Conservation (phyloP, 345 rosid genomes). For the Gossypium rotundifolium region DNA sequence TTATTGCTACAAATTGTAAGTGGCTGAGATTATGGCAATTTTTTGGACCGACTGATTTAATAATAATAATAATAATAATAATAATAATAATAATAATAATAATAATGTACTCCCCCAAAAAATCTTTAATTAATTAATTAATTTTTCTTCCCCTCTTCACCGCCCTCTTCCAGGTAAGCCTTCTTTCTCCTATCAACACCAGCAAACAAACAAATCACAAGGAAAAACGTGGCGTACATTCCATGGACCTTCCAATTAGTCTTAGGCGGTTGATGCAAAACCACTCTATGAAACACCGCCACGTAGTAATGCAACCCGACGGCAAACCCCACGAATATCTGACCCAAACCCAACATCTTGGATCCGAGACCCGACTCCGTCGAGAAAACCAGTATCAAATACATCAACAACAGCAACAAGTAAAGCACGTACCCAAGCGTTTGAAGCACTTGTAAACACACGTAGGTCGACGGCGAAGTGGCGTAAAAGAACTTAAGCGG, state of each 20-base stretch:
- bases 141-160: conserved; percentile 88
- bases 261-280: conserved; percentile 74
- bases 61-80: too few species aligned
- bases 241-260: conserved; percentile 92
- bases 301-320: conserved; percentile 88
- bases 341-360: conserved; percentile 61
- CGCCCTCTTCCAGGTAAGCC: conserved; percentile 80
- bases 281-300: conserved; percentile 81
- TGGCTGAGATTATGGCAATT: conserved; percentile 14
- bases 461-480: conserved; percentile 64
- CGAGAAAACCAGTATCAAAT: conserved; percentile 72
- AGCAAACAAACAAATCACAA: conserved; percentile 57
- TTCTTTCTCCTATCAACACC: conserved; percentile 85
- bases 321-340: conserved; percentile 65
- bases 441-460: conserved; percentile 68
- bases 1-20: conserved; percentile 7
- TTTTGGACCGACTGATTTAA: conserved; percentile 3
- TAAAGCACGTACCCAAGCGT: conserved; percentile 73
- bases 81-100: not conserved
- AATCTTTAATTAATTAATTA: conserved; percentile 3
- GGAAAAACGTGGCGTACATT: conserved; percentile 86
- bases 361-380: conserved; percentile 59
- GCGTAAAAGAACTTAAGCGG: conserved; percentile 80
- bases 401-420: conserved; percentile 63
- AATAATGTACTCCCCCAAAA: not conserved